These are phyloP conservation scores for Cyclotella distinguenda DNA, from an alignment of 108 stramenopile genomes.

Conservation along the genomic window DNA sequence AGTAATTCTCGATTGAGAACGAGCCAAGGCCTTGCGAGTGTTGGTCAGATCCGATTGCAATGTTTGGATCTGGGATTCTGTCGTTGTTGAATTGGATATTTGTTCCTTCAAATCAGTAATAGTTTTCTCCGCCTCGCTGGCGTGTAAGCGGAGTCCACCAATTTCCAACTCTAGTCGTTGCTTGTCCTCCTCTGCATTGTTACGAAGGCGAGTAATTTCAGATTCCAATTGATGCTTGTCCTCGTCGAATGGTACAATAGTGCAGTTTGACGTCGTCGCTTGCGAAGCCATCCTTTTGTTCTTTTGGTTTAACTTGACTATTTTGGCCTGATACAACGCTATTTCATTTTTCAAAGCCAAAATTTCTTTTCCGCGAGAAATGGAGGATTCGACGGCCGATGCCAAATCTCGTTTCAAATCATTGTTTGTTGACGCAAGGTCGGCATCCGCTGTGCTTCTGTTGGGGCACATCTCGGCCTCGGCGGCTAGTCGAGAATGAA, in stretches of 20 bases:
- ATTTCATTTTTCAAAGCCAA: conserved; percentile 14
- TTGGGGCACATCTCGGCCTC: neutral
- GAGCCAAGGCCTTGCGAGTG: neutral
- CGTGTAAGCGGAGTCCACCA: neutral
- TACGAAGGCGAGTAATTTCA: neutral
- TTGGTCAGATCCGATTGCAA: neutral
- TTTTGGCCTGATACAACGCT: neutral
- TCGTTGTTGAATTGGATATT: neutral
- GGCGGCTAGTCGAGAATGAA: conserved; percentile 1
- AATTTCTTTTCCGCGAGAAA: conserved; percentile 12
- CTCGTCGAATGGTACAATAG: neutral
- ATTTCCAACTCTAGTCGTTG: neutral
- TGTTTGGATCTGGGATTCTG: conserved; percentile 7
- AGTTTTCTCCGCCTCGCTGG: neutral
- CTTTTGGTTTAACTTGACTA: conserved; percentile 21
- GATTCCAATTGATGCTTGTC: conserved; percentile 16
- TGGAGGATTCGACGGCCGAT: conserved; percentile 19
- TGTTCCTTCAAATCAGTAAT: neutral
- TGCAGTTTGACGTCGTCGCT: neutral
- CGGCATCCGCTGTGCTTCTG: neutral
- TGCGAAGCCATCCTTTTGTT: neutral
- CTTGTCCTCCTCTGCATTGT: neutral
- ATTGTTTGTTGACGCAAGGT: conserved; percentile 10
- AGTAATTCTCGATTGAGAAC: conserved; percentile 7
- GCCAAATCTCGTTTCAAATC: conserved; percentile 10